phyloP scores from a whole-genome alignment of 768 basidiomycete genomes.

The Mycena alexandri region DNA sequence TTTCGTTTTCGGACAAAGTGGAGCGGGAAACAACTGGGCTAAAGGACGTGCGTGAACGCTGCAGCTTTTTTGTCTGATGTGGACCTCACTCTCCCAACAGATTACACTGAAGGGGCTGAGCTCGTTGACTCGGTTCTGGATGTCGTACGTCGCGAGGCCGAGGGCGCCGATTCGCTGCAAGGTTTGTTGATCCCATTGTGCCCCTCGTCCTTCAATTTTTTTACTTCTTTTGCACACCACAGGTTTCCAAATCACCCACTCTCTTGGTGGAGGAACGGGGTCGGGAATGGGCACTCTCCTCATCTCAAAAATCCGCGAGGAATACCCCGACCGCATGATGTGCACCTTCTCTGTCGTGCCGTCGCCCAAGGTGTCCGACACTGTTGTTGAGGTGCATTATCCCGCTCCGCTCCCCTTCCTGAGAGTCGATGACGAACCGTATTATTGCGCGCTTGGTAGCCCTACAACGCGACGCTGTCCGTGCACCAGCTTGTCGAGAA shows the following conservation, averaged over 20 bases:
- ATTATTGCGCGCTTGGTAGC: conserved; percentile 56
- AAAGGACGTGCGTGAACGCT: conserved; percentile 80
- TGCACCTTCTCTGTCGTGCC: conserved; percentile 99
- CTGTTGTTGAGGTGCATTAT: conserved; percentile 87
- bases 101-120: conserved; percentile 97
- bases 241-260: conserved; percentile 99
- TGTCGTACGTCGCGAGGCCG: conserved; percentile 98
- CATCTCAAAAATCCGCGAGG: conserved; percentile 98
- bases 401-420: not conserved
- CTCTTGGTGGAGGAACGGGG: conserved; percentile 98
- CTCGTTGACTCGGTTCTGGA: conserved; percentile 98
- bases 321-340: conserved; percentile 99
- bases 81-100: conserved; percentile 48
- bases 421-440: conserved; percentile 15
- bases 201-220: conserved; percentile 1
- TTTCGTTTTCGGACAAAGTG: conserved; percentile 97
- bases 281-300: conserved; percentile 99
- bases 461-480: conserved; percentile 98
- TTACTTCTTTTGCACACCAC: conserved; percentile 9
- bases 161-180: conserved; percentile 96
- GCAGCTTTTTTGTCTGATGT: conserved; percentile 4
- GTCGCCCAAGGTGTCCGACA: conserved; percentile 97
- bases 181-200: conserved; percentile 59
- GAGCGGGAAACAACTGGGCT: conserved; percentile 99
- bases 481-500: conserved; percentile 99